Conservation (phyloP, 139 green algal genomes). For the Edaphochlamys debaryana region DNA sequence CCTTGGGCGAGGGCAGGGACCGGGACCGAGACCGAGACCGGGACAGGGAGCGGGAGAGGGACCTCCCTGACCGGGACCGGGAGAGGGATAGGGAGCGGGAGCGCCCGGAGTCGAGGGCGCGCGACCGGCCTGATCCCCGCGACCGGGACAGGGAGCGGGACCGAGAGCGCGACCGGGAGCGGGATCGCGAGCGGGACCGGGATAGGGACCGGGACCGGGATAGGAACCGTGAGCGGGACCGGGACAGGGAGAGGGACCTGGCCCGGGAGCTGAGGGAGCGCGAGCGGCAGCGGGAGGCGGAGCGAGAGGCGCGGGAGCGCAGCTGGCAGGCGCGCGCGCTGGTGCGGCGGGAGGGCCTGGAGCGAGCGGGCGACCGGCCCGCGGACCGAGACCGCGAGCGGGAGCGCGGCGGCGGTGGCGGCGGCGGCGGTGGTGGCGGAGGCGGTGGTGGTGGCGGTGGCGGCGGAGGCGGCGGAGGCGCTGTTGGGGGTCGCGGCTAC, state of each 20-base stretch:
- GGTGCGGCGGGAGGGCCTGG: conserved; percentile 9
- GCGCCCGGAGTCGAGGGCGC: neutral
- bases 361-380: neutral
- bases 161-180: neutral
- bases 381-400: neutral
- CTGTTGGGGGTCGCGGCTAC: neutral
- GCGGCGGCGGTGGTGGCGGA: neutral
- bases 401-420: neutral
- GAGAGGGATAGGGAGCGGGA: neutral
- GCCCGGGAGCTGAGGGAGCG: neutral
- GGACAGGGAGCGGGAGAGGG: neutral
- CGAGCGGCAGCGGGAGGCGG: conserved; percentile 5
- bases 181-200: neutral
- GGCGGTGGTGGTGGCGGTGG: neutral
- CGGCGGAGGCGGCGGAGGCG: neutral
- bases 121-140: neutral
- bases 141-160: neutral
- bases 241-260: neutral
- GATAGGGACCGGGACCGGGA: neutral
- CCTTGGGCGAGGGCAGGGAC: neutral
- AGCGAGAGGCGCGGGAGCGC: conserved; percentile 35
- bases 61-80: neutral
- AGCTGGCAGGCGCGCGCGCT: conserved; percentile 35
- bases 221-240: neutral
- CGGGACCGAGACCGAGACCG: neutral